Conservation (phyloP, 2,329 filamentous ascomycete genomes). For the Mycocentrospora acerina region DNA sequence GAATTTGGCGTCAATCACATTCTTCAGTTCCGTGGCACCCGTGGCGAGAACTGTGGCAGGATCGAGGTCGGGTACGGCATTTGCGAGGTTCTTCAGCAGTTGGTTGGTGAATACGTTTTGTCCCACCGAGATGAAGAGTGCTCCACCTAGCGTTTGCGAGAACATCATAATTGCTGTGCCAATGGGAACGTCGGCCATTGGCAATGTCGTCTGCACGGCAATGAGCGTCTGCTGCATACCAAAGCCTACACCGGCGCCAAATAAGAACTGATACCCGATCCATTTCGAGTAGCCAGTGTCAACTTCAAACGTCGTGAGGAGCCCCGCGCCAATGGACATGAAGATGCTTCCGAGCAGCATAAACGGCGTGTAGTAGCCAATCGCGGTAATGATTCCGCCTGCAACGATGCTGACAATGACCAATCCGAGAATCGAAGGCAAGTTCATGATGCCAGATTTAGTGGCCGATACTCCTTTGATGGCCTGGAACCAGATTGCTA, state of each 20-base stretch:
- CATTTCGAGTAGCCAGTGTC: constrained; percentile 41
- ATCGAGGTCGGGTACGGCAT: constrained; percentile 44
- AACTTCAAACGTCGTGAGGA: constrained; percentile 47
- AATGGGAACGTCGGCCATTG: constrained; percentile 47
- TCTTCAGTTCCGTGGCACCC: constrained; percentile 62
- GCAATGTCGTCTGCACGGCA: constrained; percentile 49
- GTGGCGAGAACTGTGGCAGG: constrained; percentile 46
- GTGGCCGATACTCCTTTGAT: constrained; percentile 50
- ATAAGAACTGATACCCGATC: constrained; percentile 45
- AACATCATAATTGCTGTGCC: constrained; percentile 53
- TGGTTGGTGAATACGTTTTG: constrained; percentile 55
- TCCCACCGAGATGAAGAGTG: constrained; percentile 51
- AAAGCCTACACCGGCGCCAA: constrained; percentile 48
- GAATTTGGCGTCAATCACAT: constrained; percentile 52
- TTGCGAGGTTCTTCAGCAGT: constrained; percentile 46
- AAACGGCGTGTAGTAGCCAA: constrained; percentile 55
- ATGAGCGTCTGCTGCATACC: constrained; percentile 53
- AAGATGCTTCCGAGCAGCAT: constrained; percentile 46
- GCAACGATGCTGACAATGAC: constrained; percentile 47
- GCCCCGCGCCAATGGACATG: constrained; percentile 50
- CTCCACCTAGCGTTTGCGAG: constrained; percentile 50
- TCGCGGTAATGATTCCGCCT: constrained; percentile 42
- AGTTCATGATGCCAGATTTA: constrained; percentile 52
- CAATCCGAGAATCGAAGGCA: constrained; percentile 49
- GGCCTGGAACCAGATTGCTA: constrained; percentile 53